These are phyloP conservation scores for Aspergillus egyptiacus DNA, from an alignment of 495 filamentous ascomycete species.

Conservation along the genomic window DNA sequence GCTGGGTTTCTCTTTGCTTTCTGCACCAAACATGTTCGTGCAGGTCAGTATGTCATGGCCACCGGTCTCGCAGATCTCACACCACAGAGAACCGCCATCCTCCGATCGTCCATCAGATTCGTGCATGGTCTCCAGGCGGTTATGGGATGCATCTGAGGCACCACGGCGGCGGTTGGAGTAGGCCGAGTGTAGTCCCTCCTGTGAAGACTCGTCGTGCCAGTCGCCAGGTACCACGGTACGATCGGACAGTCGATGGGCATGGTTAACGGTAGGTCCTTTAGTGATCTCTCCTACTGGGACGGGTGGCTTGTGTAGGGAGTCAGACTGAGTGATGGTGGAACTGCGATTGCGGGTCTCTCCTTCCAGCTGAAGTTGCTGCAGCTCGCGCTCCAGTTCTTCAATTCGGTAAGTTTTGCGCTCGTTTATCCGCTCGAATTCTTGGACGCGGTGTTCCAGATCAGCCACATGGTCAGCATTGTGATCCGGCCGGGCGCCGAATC, in stretches of 20 bases:
- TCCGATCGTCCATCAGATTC: conserved; percentile 70
- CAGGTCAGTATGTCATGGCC: conserved; percentile 94
- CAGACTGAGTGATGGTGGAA: conserved; percentile 39
- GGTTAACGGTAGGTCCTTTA: conserved; percentile 22
- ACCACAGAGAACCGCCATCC: conserved; percentile 77
- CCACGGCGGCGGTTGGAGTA: conserved; percentile 25
- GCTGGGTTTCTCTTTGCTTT: conserved; percentile 22
- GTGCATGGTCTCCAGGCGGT: conserved; percentile 51
- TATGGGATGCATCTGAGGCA: conserved; percentile 29
- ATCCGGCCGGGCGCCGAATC: conserved; percentile 18
- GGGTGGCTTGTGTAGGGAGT: conserved; percentile 34
- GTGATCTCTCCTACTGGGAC: conserved; percentile 29
- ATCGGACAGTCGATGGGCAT: conserved; percentile 41
- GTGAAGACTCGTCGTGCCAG: conserved; percentile 35
- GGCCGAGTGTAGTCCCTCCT: conserved; percentile 28
- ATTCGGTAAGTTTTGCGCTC: conserved; percentile 70
- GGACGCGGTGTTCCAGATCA: conserved; percentile 66
- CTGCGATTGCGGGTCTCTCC: conserved; percentile 30
- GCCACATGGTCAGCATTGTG: conserved; percentile 31
- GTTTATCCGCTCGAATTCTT: conserved; percentile 63
- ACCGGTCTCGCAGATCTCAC: conserved; percentile 90
- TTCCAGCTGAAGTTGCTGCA: conserved; percentile 54
- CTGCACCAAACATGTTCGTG: conserved; percentile 71
- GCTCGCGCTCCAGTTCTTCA: conserved; percentile 84
- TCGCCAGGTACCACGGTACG: conserved; percentile 42